Evolutionary conservation across 108 stramenopile genomes (phyloP).

Genomic region (Nitzschia palea): DNA sequence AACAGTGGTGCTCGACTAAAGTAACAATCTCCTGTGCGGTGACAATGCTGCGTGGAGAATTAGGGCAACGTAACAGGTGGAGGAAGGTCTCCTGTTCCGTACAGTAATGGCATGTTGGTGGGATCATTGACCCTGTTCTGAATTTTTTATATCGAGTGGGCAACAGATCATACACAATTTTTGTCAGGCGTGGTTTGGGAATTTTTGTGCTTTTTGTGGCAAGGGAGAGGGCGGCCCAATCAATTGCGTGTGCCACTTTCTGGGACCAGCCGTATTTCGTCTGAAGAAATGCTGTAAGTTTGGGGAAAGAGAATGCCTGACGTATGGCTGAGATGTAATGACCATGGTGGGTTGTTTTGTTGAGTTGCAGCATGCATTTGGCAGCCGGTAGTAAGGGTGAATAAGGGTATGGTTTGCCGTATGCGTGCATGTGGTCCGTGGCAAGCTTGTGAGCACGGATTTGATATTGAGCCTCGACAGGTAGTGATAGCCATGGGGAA

Average conservation of each 20-base stretch:
- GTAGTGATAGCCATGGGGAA: neutral
- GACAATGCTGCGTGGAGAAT: no score
- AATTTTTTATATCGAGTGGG: neutral
- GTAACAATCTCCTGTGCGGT: no score
- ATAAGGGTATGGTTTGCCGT: no score
- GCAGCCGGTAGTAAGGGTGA: neutral
- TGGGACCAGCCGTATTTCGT: neutral
- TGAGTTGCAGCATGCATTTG: neutral
- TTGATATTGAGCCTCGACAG: neutral
- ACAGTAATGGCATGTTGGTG: neutral
- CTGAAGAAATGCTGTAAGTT: neutral
- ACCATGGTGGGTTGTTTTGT: neutral
- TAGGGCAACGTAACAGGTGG: no score
- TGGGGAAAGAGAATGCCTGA: neutral
- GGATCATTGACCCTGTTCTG: neutral
- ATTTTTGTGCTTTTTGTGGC: neutral
- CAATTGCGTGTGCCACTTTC: neutral
- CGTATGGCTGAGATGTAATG: neutral
- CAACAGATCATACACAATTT: neutral
- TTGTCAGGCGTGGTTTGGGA: neutral
- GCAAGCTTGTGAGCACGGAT: neutral
- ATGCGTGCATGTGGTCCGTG: neutral
- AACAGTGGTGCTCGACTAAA: no score
- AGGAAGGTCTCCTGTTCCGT: neutral
- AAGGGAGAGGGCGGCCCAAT: neutral